Evolutionary conservation across 2,329 filamentous ascomycete genomes (phyloP), one percentile per base, ranked within the genome.

Genomic region (Colletotrichum sp.): DNA sequence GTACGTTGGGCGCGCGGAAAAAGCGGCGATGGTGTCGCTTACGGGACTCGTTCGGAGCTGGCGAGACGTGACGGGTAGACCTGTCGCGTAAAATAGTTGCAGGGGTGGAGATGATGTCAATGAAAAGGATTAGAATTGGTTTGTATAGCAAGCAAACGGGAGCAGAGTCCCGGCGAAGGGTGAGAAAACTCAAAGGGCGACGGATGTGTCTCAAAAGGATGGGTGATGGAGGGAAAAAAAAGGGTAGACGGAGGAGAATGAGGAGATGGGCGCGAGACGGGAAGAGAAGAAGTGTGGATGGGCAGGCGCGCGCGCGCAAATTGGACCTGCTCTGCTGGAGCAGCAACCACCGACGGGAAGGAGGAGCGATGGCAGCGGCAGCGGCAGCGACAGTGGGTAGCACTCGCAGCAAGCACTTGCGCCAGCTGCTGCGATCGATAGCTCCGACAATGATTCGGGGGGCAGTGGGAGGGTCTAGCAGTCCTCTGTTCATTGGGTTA

Each of bases 401-500:
- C 67, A 44, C 24, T 39, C 10, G 57, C 68, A 63, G 34, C 24
- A 49, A 62, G 34, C 68, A 34, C 34, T 39, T 16, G 57, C 36
- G 36, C 18, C n/a, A 70, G 12, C 68, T 49, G 36, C 32, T 15
- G 34, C 15, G 36, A 18, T 15, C 26, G 34, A 44, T 28, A 71
- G 69, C 60, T 71, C 57, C 49, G 28, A 28, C 69, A 63, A 60
- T 10, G 30, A 62, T 74, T 65, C n/a, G 24, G 63, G 72, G 72
- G 60, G n/a, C 65, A 60, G 57, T 18, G 49, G 70, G 72, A 71
- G 72, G 72, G 72, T 74, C 72, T 34, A 24, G n/a, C 66, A 59
- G 69, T 76, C 73, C 70, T 72, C 70, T 36, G 64, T 26, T 72
- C 62, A 76, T 76, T 76, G 69, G 69, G 39, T 75, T 69, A 73